Conservation (phyloP, 148 eudicot species). For the Silene latifolia region DNA sequence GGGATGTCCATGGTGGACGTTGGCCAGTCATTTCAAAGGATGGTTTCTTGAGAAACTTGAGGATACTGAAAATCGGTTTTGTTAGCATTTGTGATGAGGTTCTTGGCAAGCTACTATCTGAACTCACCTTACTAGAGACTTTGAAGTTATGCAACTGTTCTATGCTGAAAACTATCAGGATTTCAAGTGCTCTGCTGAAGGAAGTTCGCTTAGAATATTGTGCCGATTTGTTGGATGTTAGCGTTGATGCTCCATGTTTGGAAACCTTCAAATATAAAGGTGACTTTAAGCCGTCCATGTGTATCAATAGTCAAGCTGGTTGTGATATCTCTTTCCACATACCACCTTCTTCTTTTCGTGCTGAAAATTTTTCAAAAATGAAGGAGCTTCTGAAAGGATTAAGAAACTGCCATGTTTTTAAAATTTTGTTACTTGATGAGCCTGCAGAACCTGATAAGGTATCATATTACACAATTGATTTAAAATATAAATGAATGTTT, state of each 20-base stretch:
- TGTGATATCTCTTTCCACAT: neutral
- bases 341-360: neutral
- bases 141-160: neutral
- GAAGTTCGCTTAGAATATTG: neutral
- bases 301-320: neutral
- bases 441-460: neutral
- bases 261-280: neutral
- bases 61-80: neutral
- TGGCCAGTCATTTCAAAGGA: neutral
- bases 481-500: too few species aligned
- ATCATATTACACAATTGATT: too few species aligned
- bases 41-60: conserved; percentile 4
- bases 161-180: neutral
- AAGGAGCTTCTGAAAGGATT: neutral
- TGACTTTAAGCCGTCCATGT: neutral
- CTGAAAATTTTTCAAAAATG: neutral
- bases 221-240: neutral
- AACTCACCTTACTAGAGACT: neutral
- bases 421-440: neutral
- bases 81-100: neutral
- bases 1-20: neutral
- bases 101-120: neutral
- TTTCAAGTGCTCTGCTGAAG: neutral
- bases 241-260: neutral
- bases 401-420: conserved; percentile 1